Evolutionary conservation across 441 rosid genomes (phyloP).

Genomic region (Raphanus hybrid): DNA sequence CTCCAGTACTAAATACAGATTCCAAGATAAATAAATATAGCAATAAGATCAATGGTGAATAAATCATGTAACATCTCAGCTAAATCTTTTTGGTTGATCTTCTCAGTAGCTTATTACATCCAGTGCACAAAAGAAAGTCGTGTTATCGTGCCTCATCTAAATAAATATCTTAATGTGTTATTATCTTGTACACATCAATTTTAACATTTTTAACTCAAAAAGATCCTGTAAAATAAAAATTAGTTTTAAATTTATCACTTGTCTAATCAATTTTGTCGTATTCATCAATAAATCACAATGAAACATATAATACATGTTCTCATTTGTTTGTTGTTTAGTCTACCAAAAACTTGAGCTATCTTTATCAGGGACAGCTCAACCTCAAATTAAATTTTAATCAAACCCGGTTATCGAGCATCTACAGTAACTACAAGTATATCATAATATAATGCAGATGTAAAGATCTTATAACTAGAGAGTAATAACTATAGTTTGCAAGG

Average conservation of each 20-base stretch:
- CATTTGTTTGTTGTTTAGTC: neutral
- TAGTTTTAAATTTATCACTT: neutral
- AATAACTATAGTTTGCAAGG: no score
- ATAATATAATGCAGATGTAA: neutral
- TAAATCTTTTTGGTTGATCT: neutral
- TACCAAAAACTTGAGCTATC: neutral
- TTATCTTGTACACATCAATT: no score
- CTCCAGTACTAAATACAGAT: neutral
- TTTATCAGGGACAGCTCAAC: neutral
- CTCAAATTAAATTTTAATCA: neutral
- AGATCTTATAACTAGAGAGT: neutral
- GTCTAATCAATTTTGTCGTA: no score
- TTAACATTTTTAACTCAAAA: no score
- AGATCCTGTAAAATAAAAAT: neutral
- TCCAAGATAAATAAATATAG: neutral
- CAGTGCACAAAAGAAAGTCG: neutral
- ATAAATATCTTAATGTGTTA: neutral
- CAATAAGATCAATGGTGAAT: neutral
- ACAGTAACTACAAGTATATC: neutral
- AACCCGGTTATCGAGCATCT: neutral
- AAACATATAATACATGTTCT: neutral
- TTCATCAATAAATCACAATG: neutral
- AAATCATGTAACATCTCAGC: slow-evolving; percentile 3
- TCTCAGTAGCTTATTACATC: neutral
- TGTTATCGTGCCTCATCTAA: neutral